Base-by-base conservation (phyloP, 306 rosid species). In the Glycine tomentella region DNA sequence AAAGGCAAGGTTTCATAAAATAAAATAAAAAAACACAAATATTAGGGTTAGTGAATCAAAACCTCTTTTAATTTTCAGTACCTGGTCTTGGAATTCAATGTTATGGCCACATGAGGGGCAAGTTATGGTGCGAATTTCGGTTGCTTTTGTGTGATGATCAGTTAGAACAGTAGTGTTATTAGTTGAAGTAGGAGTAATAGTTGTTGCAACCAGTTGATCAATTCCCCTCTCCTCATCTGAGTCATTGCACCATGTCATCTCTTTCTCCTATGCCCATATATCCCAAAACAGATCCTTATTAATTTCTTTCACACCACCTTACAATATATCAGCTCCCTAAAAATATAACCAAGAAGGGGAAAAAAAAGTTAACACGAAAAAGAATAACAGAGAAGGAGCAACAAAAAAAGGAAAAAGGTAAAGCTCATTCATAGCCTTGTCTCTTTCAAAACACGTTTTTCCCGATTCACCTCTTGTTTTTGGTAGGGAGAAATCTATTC, bases 71-170 rank as follows among this genome's bases (percentile, higher is more conserved):
- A 25, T 8, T 3, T 33, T 48, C 9, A 9, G 4, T 63, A 91
- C 98, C 97, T 91, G 93, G 71, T 87, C 90, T 77, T 87, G 89
- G 12, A 88, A 20, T 75, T 89, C 73, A 42, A 91, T 71, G 52
- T 80, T 85, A 68, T 90, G 87, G 38, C 93, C 97, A 66, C 98
- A 93, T 36, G 98, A 90, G 8, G 97, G 98, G 76, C 97, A 93
- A 34, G 81, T 80, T 68, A 89, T 33, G 77, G 88, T 87, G 31
- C 78, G 77, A 53, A 76, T 12, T 34, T 90, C 77, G 25, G 68
- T 25, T 58, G 65, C 36, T 50, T 74, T 84, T 38, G 70, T 14
- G 42, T 49, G 44, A 36, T 38, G 6, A 38, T 38, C 6, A 38
- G 44, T 53, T 34, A 9, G 25, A 62, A 50, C 38, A 70, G 51